Base-by-base conservation (phyloP, 2,329 filamentous ascomycete genomes). In the Westerdykella aurantiaca region DNA sequence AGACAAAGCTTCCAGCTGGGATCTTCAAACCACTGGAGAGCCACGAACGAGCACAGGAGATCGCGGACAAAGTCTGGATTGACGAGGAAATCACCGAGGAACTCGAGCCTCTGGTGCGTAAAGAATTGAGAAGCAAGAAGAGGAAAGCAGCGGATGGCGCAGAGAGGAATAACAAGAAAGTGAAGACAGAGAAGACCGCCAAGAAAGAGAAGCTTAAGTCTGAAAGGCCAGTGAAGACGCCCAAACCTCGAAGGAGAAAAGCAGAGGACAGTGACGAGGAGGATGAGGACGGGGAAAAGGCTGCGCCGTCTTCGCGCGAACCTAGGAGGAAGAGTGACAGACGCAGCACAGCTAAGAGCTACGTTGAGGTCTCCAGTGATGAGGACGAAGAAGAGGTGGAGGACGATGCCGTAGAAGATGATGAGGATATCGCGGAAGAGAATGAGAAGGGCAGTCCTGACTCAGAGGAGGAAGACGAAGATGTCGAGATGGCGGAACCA, bases 11-110 rank as follows among this genome's bases (percentile, higher is more conserved):
- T 46, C 90, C 93, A 0, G 78, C 80, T 22, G 85, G 85, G 1
- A 76, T 97, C 13, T 97, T 93, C 66, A 77, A 78, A 13, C 75
- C 81, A 3, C 77, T 97, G 51, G 78, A 83, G 16, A 87, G 80
- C 48, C 89, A 94, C 57, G 80, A 84, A 23, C 79, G 82, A 39
- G 90, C 90, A 1, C 86, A 93, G 60, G 81, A 87, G 57, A 89
- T 95, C 59, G 88, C 90, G 0, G 83, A 88, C 64, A 94, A 85
- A 72, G 83, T 85, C 46, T 95, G 86, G 63, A 77, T 95, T 10
- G 84, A 88, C 1, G 84, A 89, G 12, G 85, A 83, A 18, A 68
- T 75, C 14, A 85, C 88, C 34, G 85, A 90, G 46, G 76, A 79
- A 42, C 73, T 97, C 22, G 90, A 96, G 53, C 80, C 82, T 16